These are phyloP conservation scores for Kregervanrija pseudodelftensis DNA, from an alignment of 805 yeast species.

Conservation along the genomic window DNA sequence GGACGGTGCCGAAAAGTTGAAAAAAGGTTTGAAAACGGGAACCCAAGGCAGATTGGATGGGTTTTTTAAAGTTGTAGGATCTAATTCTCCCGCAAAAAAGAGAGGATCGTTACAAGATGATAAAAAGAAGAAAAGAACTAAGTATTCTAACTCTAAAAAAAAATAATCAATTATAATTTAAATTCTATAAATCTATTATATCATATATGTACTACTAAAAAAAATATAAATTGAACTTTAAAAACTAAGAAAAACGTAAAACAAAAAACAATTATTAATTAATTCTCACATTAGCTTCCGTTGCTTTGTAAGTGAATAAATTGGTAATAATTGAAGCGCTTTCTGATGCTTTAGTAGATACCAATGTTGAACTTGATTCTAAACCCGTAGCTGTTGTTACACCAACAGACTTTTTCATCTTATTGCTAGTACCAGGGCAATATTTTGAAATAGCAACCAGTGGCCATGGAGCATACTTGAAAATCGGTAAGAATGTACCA, in stretches of 20 bases:
- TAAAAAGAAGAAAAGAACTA: constrained; percentile 14
- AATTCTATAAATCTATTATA: background rate
- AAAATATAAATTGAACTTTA: background rate
- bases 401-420: constrained; percentile 28
- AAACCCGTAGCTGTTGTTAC: constrained; percentile 3
- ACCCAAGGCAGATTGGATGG: constrained; percentile 92
- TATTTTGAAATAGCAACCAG: constrained; percentile 46
- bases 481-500: constrained; percentile 63
- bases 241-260: background rate
- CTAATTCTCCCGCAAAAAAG: constrained; percentile 41
- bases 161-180: background rate
- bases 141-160: background rate
- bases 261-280: background rate
- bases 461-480: constrained; percentile 71
- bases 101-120: constrained; percentile 24
- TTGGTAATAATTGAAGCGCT: constrained; percentile 3
- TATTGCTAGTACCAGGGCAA: constrained; percentile 61
- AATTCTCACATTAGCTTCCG: too few species aligned
- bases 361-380: background rate
- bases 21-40: constrained; percentile 76
- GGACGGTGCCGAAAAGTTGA: constrained; percentile 77
- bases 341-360: background rate
- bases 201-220: background rate
- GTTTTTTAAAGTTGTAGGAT: constrained; percentile 60
- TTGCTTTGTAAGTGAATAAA: background rate